A percentile compares a stretch with the other conserved stretches of the same genome.
Conservation (phyloP, 73 alveolate species). For the Effrenium voratum region DNA sequence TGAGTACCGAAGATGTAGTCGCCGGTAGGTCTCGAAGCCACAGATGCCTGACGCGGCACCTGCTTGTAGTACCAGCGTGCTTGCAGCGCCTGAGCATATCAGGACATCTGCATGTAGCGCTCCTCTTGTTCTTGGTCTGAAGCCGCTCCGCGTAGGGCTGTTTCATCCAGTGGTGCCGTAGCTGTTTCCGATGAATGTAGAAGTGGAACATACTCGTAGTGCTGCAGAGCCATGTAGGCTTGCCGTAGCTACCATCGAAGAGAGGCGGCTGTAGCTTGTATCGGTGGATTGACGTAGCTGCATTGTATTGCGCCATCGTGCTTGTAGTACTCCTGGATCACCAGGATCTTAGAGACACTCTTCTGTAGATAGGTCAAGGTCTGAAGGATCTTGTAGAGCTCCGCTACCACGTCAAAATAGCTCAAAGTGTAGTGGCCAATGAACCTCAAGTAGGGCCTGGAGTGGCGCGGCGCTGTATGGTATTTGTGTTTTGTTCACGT, state of each 20-base stretch:
- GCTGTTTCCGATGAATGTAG: not conserved
- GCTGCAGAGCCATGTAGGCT: not conserved
- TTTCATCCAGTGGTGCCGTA: not conserved
- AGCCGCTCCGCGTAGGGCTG: not conserved
- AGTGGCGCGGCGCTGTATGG: no score
- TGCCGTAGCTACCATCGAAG: not conserved
- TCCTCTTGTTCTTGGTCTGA: not conserved
- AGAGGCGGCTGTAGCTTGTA: not conserved
- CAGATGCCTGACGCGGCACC: not conserved
- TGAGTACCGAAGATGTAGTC: not conserved
- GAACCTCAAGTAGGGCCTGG: no score
- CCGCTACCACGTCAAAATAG: not conserved
- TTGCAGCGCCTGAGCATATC: not conserved
- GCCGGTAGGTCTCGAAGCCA: slow-evolving; percentile 18
- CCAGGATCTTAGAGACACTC: not conserved
- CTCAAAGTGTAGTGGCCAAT: no score
- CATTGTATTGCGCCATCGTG: not conserved
- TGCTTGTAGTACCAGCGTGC: not conserved
- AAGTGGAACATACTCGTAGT: not conserved
- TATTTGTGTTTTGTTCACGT: no score
- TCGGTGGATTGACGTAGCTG: not conserved
- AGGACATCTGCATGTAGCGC: not conserved
- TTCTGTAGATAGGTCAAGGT: not conserved
- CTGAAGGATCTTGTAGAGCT: no score
- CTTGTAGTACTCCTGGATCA: not conserved